Base-by-base conservation (phyloP, 179 eudicot species). In the Beta lomatogona region DNA sequence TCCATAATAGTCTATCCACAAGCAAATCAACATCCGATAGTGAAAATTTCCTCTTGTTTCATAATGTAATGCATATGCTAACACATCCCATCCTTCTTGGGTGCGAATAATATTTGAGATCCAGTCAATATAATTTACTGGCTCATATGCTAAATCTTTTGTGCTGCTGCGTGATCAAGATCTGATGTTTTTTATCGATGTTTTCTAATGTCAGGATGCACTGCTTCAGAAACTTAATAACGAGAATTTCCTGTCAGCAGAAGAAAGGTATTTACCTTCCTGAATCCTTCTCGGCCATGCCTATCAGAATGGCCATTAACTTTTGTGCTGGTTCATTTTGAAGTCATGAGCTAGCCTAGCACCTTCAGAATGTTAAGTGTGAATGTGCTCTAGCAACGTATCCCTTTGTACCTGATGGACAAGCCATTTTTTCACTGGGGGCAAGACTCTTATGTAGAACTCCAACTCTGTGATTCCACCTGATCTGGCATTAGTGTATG, bases 221-320 rank as follows among this genome's bases (percentile, higher is more conserved):
- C 86, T 95, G 87, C 93, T 95, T 83, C 91, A 91, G 77, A 94
- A 95, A 83, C 97, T 94, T 65, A 86, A 89, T 21, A 83, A 65
- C 71, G 94, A 90, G 46, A 82, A 90, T 12, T 87, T 77, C 79
- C 84, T 95, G 85, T 87, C 95, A 25, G 87, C 76, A 67, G 93
- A 94, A 75, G 99, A 95, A 88, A 94, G 98, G 99, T 95, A 85
- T 15, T n/a, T n/a, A 54, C 44, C 67, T 16, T 60, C 14, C 9
- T 25, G 6, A 71, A 41, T 57, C 21, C 64, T 5, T 5, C 46
- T 12, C 15, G 36, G 1, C 21, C 44, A 7, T 14, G n/a, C 54
- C 59, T 46, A 4, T 53, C 14, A 41, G 13, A 55, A 16, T 66
- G 13, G 80, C 70, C 60, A 13, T 73, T 73, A 71, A 9, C 60